Evolutionary conservation across 176 grass and related monocot species (phyloP), one percentile per base, ranked within the genome.

Genomic region (Ensete glaucum): DNA sequence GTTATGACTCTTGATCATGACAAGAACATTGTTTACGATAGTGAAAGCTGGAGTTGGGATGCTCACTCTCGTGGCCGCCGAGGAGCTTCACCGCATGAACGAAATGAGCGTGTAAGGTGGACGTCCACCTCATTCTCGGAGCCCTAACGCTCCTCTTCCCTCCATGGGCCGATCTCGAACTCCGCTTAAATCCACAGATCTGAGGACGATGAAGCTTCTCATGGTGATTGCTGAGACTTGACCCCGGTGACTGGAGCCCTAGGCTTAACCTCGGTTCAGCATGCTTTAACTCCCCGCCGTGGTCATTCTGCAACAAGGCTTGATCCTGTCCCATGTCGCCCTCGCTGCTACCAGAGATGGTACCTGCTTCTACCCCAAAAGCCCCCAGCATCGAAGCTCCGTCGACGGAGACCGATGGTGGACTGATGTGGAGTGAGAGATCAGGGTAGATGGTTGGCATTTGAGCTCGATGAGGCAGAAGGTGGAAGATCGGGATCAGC

Each of bases 81-180:
- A 97, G 94, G 50, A 97, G 94, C 75, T 93, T 84, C 2, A 97
- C 94, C 3, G 94, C 94, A 9, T 97, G 90, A 25, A 93, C 90
- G 48, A 97, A 97, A 83, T 97, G 90, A 1, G 94, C 85, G 80
- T 97, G 94, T 56, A 97, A 88, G 6, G 85, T 83, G 19, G 88
- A 93, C 34, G 94, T 97, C 94, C 94, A 97, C 81, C 94, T 80
- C 94, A 97, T 97, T 72, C 94, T 90, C 17, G 94, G 90, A 15
- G 94, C 88, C n/a, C 94, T 91, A 29, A 83, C 81, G 81, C 77
- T 93, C 83, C 90, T 97, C 83, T 93, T 97, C 12, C 79, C 24
- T 1, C 78, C 43, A 19, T 64, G 19, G 1, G 52, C 73, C 64
- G 94, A 78, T 78, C 82, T 83, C 11, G 78, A 80, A 78, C 67